phyloP scores from a whole-genome alignment of 257 asterid genomes.

The Solanum chilense region DNA sequence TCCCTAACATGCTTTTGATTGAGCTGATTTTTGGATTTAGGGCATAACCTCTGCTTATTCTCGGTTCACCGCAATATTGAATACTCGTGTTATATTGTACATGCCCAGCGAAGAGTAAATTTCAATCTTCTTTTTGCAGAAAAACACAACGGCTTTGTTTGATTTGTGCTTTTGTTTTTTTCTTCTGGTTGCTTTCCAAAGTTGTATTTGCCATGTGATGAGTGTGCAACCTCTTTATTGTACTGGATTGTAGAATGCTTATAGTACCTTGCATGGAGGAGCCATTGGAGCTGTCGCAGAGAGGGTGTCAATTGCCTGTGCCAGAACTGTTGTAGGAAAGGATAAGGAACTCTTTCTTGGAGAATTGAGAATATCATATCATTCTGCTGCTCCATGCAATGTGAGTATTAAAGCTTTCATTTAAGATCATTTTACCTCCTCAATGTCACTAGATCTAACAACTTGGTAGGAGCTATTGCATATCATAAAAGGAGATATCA shows the following conservation, averaged over 20 bases:
- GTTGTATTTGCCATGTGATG: neutral
- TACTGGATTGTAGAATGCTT: slow-evolving; percentile 31
- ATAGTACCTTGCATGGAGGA: slow-evolving; percentile 84
- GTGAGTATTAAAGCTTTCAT: slow-evolving; percentile 25
- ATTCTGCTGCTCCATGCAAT: slow-evolving; percentile 55
- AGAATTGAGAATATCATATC: slow-evolving; percentile 65
- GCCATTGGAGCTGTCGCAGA: slow-evolving; percentile 66
- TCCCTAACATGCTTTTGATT: neutral
- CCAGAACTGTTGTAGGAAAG: slow-evolving; percentile 68
- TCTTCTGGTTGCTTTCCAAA: neutral
- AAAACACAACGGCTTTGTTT: neutral
- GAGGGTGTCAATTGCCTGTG: slow-evolving; percentile 66
- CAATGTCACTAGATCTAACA: too few relatives aligned
- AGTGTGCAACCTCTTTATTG: neutral
- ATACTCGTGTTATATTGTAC: neutral
- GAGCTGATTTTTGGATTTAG: neutral
- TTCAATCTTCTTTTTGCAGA: neutral
- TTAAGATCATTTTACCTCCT: too few relatives aligned
- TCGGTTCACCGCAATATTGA: neutral
- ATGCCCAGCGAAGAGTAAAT: neutral
- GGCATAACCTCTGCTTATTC: neutral
- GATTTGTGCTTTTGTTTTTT: neutral
- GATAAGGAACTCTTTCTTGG: slow-evolving; percentile 74
- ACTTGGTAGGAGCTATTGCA: neutral
- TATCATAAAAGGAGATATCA: neutral